phyloP scores from a whole-genome alignment of 352 stramenopile species.

The Globisporangium paddicum region DNA sequence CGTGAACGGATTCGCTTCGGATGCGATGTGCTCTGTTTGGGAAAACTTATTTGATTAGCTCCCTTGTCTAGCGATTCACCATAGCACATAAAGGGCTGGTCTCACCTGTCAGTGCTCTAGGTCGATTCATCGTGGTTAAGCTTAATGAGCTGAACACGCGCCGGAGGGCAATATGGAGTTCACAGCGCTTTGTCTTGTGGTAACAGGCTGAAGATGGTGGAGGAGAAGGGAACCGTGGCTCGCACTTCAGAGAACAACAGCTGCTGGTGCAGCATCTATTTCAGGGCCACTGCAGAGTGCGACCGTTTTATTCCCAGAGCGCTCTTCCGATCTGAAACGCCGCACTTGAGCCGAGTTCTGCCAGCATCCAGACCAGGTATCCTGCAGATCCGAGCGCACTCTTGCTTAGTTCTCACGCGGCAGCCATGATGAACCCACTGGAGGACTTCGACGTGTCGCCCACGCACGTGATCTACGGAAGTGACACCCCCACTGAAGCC shows the following conservation, averaged over 20 bases:
- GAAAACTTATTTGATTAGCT: not conserved
- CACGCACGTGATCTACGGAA: not conserved
- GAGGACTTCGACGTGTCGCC: constrained; percentile 19
- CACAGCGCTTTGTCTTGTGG: not conserved
- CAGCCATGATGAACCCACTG: constrained; percentile 32
- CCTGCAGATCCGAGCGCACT: not conserved
- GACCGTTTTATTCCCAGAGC: not conserved
- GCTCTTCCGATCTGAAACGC: constrained; percentile 5
- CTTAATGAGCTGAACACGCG: not conserved
- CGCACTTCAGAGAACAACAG: not conserved
- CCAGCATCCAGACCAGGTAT: not conserved
- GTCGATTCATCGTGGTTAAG: constrained; percentile 13
- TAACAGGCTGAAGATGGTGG: not conserved
- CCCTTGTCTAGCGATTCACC: not conserved
- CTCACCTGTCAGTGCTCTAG: constrained; percentile 13
- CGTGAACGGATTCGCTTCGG: constrained; percentile 87
- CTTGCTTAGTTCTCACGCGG: not conserved
- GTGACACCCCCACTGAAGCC: not conserved
- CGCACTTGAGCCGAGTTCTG: not conserved
- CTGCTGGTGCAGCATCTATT: not conserved
- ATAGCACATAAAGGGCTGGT: not conserved
- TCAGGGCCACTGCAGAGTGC: not conserved
- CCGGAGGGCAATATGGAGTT: too few relatives aligned
- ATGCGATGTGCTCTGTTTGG: constrained; percentile 28
- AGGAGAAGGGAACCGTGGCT: not conserved